Percentiles rank a stretch among this genome's conserved stretches.
phyloP scores from a whole-genome alignment of 2,329 filamentous ascomycete species.

The Aspergillus sp. region DNA sequence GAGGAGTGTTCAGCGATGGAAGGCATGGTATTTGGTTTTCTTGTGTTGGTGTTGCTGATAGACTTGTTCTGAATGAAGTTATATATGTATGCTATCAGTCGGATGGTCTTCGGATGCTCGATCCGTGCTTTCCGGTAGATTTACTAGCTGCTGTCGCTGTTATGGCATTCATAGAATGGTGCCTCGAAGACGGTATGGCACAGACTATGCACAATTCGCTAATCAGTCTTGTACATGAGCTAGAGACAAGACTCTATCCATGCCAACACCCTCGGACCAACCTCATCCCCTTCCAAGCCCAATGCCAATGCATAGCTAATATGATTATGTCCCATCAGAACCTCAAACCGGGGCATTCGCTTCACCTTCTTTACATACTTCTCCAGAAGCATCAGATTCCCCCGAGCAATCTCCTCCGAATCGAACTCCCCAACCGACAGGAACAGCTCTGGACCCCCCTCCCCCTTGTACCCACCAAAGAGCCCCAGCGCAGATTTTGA shows the following conservation, averaged over 20 bases:
- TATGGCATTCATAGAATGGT: neutral
- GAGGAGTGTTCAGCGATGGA: no score
- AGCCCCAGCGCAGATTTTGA: neutral
- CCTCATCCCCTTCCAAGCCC: constrained; percentile 2
- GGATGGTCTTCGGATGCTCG: neutral
- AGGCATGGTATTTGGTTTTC: no score
- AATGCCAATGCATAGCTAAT: constrained; percentile 4
- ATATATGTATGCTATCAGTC: neutral
- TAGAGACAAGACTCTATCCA: neutral
- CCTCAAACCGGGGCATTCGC: neutral
- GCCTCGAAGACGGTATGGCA: neutral
- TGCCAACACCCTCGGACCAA: constrained; percentile 1
- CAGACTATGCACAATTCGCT: no score
- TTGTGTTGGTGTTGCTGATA: neutral
- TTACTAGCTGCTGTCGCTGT: neutral
- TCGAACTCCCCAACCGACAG: constrained; percentile 1
- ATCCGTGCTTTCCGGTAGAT: neutral
- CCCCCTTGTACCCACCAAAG: neutral
- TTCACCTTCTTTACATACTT: neutral
- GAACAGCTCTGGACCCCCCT: neutral
- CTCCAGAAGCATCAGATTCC: constrained; percentile 3
- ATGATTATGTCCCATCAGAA: constrained; percentile 2
- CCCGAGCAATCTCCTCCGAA: neutral
- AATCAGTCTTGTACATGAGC: no score
- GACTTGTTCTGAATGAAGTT: neutral